Conservation (phyloP, 805 yeast species). For the Grigorovia jiainica region DNA sequence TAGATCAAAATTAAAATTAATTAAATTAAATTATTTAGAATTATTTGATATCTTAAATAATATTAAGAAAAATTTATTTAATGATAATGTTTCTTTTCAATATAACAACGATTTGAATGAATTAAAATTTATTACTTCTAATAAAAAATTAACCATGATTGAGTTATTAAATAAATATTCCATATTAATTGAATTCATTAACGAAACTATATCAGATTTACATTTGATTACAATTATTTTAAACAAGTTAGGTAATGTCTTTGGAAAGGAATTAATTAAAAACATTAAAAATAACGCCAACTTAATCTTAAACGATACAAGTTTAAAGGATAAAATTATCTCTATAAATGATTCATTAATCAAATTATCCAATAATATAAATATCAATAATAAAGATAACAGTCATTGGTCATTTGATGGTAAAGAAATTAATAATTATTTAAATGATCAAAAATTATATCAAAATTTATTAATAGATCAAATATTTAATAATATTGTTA, state of each 20-base stretch:
- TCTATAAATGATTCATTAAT: conserved; percentile 8
- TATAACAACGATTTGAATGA: conserved; percentile 1
- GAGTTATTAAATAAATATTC: conserved; percentile 7
- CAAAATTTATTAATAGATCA: conserved; percentile 20
- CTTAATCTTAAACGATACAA: conserved; percentile 6
- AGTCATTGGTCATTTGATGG: conserved; percentile 12
- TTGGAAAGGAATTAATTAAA: conserved; percentile 19
- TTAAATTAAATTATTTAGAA: conserved; percentile 9
- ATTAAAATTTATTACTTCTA: neutral
- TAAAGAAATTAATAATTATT: conserved; percentile 11
- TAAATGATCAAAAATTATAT: conserved; percentile 17
- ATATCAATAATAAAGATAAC: neutral
- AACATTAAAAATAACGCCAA: conserved; percentile 17
- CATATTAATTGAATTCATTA: conserved; percentile 6
- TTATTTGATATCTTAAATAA: conserved; percentile 6
- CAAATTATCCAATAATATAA: conserved; percentile 6
- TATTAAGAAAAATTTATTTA: conserved; percentile 15
- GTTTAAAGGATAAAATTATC: conserved; percentile 6
- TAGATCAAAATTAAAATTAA: conserved; percentile 10
- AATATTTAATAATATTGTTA: conserved; percentile 12
- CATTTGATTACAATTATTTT: neutral
- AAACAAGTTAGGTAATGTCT: conserved; percentile 10
- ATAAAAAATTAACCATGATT: neutral
- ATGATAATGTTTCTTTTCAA: conserved; percentile 6
- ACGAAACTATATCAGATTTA: neutral